phyloP scores from a whole-genome alignment of 2,329 filamentous ascomycete genomes.

The Byssochlamys sp. region DNA sequence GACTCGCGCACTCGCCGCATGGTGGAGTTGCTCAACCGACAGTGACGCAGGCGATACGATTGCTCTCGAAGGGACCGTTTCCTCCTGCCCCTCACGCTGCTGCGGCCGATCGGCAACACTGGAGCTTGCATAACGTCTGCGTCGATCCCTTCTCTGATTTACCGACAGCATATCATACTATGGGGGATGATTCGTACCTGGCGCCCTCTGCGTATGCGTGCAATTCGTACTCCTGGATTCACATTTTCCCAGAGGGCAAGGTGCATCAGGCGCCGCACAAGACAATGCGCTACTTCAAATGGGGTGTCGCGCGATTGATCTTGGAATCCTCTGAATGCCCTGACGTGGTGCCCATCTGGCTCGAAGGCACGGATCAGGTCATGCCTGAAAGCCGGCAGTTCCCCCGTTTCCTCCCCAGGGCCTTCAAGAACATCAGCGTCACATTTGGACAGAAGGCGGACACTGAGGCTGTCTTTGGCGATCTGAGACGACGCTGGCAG shows the following conservation, averaged over 20 bases:
- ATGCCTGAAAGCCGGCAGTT: conserved; percentile 77
- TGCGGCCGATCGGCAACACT: conserved; percentile 23
- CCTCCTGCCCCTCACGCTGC: conserved; percentile 38
- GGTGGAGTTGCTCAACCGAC: conserved; percentile 88
- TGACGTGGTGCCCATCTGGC: conserved; percentile 85
- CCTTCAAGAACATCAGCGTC: conserved; percentile 60
- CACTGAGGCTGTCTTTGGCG: conserved; percentile 64
- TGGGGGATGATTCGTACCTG: conserved; percentile 43
- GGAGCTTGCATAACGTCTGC: conserved; percentile 33
- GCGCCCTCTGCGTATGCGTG: conserved; percentile 62
- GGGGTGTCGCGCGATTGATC: conserved; percentile 85
- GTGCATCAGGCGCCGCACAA: conserved; percentile 76
- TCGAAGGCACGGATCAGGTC: conserved; percentile 76
- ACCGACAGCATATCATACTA: conserved; percentile 31
- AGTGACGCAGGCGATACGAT: conserved; percentile 71
- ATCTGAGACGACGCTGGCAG: conserved; percentile 65
- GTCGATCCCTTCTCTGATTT: conserved; percentile 40
- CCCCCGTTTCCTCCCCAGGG: conserved; percentile 70
- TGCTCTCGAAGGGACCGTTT: conserved; percentile 63
- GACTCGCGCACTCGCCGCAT: conserved; percentile 62
- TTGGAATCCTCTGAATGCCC: conserved; percentile 80
- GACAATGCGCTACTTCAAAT: conserved; percentile 93
- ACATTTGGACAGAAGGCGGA: conserved; percentile 73
- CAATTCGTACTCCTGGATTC: conserved; percentile 73
- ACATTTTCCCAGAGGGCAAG: conserved; percentile 91